phyloP scores from a whole-genome alignment of 768 basidiomycete genomes.

The Hemileccinum impolitum region DNA sequence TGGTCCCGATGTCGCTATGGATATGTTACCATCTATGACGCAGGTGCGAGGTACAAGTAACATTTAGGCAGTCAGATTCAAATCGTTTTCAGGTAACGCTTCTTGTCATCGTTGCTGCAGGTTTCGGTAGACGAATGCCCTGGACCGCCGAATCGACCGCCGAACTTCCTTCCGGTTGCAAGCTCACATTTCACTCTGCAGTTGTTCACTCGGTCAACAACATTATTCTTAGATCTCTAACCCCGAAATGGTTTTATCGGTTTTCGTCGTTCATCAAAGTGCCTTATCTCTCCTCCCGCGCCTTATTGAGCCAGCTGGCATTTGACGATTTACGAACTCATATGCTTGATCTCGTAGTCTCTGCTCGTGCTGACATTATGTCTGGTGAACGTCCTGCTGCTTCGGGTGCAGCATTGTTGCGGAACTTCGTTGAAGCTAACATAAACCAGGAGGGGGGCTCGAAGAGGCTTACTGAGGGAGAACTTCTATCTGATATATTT shows the following conservation, averaged over 20 bases:
- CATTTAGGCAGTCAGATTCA: background rate
- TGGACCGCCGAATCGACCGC: conserved; percentile 31
- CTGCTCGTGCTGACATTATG: conserved; percentile 35
- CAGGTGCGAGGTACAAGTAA: conserved; percentile 10
- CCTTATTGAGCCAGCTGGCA: conserved; percentile 27
- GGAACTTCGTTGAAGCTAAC: conserved; percentile 47
- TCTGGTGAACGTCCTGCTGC: conserved; percentile 21
- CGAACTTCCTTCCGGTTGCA: conserved; percentile 28
- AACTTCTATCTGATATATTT: conserved; percentile 47
- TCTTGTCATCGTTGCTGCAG: conserved; percentile 39
- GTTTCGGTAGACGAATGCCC: conserved; percentile 38
- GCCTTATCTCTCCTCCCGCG: conserved; percentile 34
- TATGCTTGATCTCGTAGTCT: conserved; percentile 40
- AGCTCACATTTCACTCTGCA: conserved; percentile 38
- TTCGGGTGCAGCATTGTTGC: conserved; percentile 38
- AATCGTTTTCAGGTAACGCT: conserved; percentile 30
- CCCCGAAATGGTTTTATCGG: conserved; percentile 34
- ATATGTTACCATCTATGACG: conserved; percentile 9
- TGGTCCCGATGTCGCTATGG: conserved; percentile 18
- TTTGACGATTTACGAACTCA: conserved; percentile 39
- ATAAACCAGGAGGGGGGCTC: conserved; percentile 33
- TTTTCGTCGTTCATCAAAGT: conserved; percentile 26
- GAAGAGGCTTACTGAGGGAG: conserved; percentile 40
- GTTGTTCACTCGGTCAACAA: conserved; percentile 17
- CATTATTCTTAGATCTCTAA: conserved; percentile 29